Evolutionary conservation across 495 filamentous ascomycete genomes (phyloP).

Genomic region (Aspergillus bertholletiae): DNA sequence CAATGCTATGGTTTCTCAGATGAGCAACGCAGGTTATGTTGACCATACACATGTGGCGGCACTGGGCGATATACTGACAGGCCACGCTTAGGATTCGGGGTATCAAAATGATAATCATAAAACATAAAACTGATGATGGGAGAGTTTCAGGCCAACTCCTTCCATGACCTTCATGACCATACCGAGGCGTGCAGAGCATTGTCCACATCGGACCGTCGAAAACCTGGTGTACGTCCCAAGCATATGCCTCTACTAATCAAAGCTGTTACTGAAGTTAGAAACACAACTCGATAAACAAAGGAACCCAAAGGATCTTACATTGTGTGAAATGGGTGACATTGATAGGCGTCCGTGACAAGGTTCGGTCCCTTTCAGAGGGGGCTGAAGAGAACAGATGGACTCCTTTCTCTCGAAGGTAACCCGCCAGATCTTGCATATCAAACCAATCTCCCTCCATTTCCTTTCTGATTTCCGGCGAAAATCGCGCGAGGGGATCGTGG

Average conservation of each 20-base stretch:
- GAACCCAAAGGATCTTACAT: constrained; percentile 6
- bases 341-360: constrained; percentile 1
- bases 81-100: not conserved
- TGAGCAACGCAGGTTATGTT: too few species aligned
- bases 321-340: constrained; percentile 19
- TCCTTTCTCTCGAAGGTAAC: constrained; percentile 48
- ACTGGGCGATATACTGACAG: too few species aligned
- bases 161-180: constrained; percentile 2
- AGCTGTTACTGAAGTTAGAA: constrained; percentile 14
- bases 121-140: not conserved
- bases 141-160: not conserved
- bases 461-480: constrained; percentile 14
- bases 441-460: constrained; percentile 69
- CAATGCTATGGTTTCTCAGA: too few species aligned
- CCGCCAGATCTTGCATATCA: constrained; percentile 68
- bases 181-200: constrained; percentile 8
- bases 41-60: too few species aligned
- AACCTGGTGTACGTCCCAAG: constrained; percentile 43
- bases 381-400: constrained; percentile 13
- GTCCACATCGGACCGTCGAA: constrained; percentile 22
- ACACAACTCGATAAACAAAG: not conserved
- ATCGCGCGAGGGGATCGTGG: constrained; percentile 22
- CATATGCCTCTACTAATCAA: constrained; percentile 39
- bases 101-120: not conserved
- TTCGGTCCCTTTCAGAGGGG: not conserved